Conservation (phyloP, 2,329 filamentous ascomycete species). For the Coniochaeta ligniaria region DNA sequence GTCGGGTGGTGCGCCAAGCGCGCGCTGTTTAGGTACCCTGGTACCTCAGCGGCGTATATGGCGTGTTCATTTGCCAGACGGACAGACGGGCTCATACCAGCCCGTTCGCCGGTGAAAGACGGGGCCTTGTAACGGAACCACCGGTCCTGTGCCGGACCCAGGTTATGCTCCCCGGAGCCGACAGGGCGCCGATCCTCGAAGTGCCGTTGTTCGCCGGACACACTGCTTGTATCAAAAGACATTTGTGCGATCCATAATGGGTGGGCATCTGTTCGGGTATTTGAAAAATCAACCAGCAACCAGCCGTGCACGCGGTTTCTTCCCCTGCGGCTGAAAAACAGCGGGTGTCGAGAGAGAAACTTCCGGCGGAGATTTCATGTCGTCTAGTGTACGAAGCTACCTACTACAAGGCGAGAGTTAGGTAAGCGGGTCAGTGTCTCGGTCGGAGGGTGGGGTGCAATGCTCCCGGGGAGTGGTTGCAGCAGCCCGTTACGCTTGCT, state of each 20-base stretch:
- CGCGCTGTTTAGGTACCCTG: background rate
- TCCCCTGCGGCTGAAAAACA: background rate
- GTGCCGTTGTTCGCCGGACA: background rate
- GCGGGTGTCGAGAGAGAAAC: background rate
- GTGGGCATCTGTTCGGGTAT: background rate
- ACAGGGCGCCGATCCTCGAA: background rate
- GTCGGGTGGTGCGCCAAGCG: background rate
- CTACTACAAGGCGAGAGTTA: background rate
- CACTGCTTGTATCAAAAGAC: background rate
- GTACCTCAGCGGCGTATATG: background rate
- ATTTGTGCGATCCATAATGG: background rate
- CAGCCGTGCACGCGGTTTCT: background rate
- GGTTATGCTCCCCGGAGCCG: background rate
- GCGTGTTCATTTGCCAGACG: background rate
- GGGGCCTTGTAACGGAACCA: background rate
- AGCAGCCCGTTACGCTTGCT: background rate
- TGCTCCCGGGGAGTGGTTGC: background rate
- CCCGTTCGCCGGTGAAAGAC: background rate
- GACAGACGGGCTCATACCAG: background rate
- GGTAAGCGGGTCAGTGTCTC: background rate
- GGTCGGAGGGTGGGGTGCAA: background rate
- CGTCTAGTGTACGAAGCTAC: background rate
- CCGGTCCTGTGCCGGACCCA: background rate
- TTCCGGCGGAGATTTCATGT: background rate
- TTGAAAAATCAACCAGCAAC: background rate